Conservation (phyloP, 2,329 filamentous ascomycete genomes). For the Mollisiaceae sp. region DNA sequence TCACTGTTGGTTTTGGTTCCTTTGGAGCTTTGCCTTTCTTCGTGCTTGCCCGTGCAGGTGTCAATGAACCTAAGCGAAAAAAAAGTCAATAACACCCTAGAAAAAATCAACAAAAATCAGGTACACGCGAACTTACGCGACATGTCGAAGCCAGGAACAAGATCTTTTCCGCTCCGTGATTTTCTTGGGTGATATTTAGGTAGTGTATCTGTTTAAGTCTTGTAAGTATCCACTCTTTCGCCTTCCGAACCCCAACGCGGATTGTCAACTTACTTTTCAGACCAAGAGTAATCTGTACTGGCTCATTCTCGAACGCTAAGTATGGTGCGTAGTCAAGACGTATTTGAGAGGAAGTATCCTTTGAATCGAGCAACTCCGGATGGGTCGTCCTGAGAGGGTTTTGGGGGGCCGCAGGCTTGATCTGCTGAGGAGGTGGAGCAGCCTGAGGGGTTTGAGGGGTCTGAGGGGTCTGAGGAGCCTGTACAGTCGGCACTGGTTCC, state of each 20-base stretch:
- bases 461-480: not conserved
- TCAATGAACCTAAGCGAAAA: constrained; percentile 30
- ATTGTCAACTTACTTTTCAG: constrained; percentile 38
- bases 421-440: constrained; percentile 19
- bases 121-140: constrained; percentile 36
- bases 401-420: constrained; percentile 17
- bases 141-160: constrained; percentile 38
- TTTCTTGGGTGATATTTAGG: constrained; percentile 42
- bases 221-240: not conserved
- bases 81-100: constrained; percentile 2
- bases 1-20: constrained; percentile 31
- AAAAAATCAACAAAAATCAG: not conserved
- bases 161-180: constrained; percentile 39
- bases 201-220: constrained; percentile 34
- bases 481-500: not conserved
- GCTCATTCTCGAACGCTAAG: constrained; percentile 34
- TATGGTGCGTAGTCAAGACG: constrained; percentile 39
- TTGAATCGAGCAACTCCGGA: constrained; percentile 32
- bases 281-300: constrained; percentile 35
- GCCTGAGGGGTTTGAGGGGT: not conserved
- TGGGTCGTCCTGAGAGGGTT: constrained; percentile 36
- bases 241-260: not conserved
- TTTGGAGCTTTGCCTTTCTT: constrained; percentile 36
- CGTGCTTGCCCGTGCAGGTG: constrained; percentile 31
- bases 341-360: constrained; percentile 31